phyloP scores from a whole-genome alignment of 2,329 filamentous ascomycete genomes.

The Mycogone perniciosa region DNA sequence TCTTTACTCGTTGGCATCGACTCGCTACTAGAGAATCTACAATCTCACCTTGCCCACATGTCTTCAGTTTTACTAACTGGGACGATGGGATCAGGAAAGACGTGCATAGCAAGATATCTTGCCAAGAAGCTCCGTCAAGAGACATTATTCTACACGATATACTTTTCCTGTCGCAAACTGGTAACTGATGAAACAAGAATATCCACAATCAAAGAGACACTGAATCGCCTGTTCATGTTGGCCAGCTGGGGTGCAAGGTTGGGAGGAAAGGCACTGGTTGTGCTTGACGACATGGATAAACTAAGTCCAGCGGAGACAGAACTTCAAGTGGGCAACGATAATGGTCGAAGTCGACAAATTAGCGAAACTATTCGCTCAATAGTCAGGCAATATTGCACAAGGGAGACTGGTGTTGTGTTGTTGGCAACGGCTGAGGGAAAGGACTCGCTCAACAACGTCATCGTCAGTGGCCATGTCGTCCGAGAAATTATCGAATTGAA shows the following conservation, averaged over 20 bases:
- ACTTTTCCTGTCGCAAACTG: constrained; percentile 79
- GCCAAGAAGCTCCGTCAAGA: constrained; percentile 67
- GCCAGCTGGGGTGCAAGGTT: constrained; percentile 88
- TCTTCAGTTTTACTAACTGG: constrained; percentile 89
- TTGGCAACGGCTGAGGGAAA: constrained; percentile 90
- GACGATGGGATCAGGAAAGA: constrained; percentile 85
- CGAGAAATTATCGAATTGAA: constrained; percentile 85
- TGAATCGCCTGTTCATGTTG: constrained; percentile 77
- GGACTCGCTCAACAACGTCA: constrained; percentile 81
- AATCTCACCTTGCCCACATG: constrained; percentile 71
- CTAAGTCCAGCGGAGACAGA: constrained; percentile 92
- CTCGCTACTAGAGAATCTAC: constrained; percentile 61
- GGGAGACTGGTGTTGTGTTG: constrained; percentile 74
- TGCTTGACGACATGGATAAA: constrained; percentile 89
- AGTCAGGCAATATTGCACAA: constrained; percentile 75
- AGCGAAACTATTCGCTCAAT: constrained; percentile 83
- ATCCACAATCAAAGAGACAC: constrained; percentile 81
- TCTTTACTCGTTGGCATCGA: constrained; percentile 80
- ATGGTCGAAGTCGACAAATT: constrained; percentile 84
- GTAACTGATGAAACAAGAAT: constrained; percentile 88
- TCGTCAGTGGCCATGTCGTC: constrained; percentile 87
- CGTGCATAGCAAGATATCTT: constrained; percentile 68
- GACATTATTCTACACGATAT: constrained; percentile 72
- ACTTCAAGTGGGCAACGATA: constrained; percentile 87
- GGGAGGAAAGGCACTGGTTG: constrained; percentile 75